Evolutionary conservation across 441 rosid genomes (phyloP).

Genomic region (Euphorbia corollata): DNA sequence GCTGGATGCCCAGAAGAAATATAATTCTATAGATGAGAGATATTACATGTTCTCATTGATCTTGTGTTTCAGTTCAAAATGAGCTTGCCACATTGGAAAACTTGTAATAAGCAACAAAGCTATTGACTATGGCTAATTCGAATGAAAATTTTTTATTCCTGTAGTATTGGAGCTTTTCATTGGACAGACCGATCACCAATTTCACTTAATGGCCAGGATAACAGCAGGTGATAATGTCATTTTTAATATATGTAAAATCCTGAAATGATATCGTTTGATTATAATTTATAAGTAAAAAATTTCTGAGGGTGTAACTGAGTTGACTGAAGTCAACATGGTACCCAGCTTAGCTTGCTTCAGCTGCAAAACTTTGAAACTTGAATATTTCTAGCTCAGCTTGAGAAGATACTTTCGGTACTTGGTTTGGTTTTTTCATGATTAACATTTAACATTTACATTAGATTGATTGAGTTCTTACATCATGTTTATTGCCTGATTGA

Average conservation of each 20-base stretch:
- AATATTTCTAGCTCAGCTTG: neutral
- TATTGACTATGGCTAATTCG: neutral
- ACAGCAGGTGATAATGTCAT: constrained; percentile 39
- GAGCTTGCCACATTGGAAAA: neutral
- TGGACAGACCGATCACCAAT: constrained; percentile 72
- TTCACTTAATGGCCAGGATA: constrained; percentile 29
- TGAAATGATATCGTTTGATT: neutral
- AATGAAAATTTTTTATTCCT: neutral
- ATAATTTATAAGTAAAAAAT: too few species aligned
- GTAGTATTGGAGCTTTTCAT: constrained; percentile 79
- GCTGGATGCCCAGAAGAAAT: neutral
- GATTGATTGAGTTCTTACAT: neutral
- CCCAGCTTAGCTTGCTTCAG: neutral
- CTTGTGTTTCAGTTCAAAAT: neutral
- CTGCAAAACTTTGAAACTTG: neutral
- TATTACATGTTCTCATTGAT: neutral
- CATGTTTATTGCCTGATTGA: neutral
- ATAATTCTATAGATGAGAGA: neutral
- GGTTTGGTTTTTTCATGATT: neutral
- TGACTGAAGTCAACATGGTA: neutral
- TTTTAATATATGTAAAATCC: neutral
- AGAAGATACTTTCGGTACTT: neutral
- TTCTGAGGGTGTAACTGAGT: neutral
- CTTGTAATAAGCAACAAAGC: neutral
- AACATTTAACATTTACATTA: neutral